Evolutionary conservation across 202 grass and related monocot genomes (phyloP).

Genomic region (Panicum virgatum): DNA sequence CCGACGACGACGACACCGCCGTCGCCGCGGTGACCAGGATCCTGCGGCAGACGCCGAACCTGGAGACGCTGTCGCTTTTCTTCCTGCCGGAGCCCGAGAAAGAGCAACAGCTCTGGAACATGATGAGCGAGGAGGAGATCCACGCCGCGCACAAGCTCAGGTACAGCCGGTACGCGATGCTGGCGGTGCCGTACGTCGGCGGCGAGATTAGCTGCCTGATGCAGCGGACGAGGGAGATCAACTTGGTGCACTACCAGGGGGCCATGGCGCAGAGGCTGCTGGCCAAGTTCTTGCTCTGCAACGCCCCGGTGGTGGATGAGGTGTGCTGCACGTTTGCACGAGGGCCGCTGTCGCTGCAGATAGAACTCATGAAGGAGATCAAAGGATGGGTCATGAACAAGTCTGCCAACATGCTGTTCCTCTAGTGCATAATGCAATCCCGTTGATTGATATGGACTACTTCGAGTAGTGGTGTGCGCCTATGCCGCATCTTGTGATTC

Average conservation of each 20-base stretch:
- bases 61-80: not conserved
- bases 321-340: not conserved
- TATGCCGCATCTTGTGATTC: too few relatives aligned
- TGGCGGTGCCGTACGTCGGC: not conserved
- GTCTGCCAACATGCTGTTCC: not conserved
- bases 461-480: too few relatives aligned
- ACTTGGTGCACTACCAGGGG: constrained; percentile 31
- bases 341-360: not conserved
- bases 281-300: constrained; percentile 30
- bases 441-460: too few relatives aligned
- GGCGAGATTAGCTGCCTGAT: constrained; percentile 2
- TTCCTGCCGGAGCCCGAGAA: not conserved
- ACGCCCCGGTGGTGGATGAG: not conserved
- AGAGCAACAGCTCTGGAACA: too few relatives aligned
- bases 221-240: constrained; percentile 20
- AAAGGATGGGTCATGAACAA: constrained; percentile 8
- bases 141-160: not conserved
- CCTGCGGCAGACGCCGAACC: not conserved
- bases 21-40: not conserved
- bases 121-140: not conserved
- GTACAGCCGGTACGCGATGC: not conserved
- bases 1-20: not conserved
- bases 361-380: constrained; percentile 10
- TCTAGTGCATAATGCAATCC: too few relatives aligned
- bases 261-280: constrained; percentile 24